Evolutionary conservation across 148 eudicot species (phyloP).

Genomic region (Tetragonia tetragonoides): DNA sequence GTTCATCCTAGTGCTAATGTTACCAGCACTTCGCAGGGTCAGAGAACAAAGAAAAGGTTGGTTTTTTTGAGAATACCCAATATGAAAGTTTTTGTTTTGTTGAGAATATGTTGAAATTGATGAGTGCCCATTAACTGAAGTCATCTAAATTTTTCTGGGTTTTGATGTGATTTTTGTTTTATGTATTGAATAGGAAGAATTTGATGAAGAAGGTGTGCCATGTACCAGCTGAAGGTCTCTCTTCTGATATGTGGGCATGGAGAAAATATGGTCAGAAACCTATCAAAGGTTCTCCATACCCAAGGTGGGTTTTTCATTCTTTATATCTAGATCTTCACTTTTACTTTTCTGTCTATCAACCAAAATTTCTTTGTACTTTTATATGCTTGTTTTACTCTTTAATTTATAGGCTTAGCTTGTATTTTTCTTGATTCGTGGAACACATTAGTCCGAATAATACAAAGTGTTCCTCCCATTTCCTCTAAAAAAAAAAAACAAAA

Average conservation of each 20-base stretch:
- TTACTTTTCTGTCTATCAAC: background rate
- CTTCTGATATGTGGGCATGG: slow-evolving; percentile 97
- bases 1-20: background rate
- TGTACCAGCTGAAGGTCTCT: slow-evolving; percentile 82
- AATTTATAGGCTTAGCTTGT: background rate
- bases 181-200: slow-evolving; percentile 48
- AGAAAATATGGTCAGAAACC: slow-evolving; percentile 97
- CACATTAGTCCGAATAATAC: background rate
- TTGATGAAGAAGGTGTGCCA: slow-evolving; percentile 77
- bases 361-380: background rate
- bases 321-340: background rate
- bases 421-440: background rate
- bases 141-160: slow-evolving; percentile 19
- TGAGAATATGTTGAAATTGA: background rate
- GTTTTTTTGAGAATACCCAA: background rate
- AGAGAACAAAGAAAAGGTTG: slow-evolving; percentile 75
- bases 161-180: slow-evolving; percentile 9
- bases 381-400: background rate
- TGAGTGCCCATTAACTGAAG: slow-evolving; percentile 6
- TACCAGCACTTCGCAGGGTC: slow-evolving; percentile 21
- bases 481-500: background rate
- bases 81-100: background rate
- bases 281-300: slow-evolving; percentile 95
- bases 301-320: slow-evolving; percentile 48
- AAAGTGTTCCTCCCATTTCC: background rate